Percentiles rank a stretch among this genome's conserved stretches.
These are phyloP conservation scores for Globisporangium rhizosaccharum DNA, from an alignment of 352 stramenopile genomes.

Conservation along the genomic window DNA sequence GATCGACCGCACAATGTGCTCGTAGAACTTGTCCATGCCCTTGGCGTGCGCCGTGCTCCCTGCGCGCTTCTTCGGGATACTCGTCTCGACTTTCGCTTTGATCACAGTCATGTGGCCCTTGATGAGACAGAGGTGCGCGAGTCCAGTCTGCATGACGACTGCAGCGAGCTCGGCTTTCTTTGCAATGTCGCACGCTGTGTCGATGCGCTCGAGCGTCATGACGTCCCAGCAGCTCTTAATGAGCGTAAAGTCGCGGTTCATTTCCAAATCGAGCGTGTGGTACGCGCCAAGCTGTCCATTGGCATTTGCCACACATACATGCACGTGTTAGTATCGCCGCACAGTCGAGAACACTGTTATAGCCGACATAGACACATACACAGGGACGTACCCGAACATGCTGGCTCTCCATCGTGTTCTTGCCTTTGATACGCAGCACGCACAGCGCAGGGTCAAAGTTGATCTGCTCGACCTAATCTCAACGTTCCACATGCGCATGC, in stretches of 20 bases:
- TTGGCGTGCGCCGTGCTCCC: constrained; percentile 93
- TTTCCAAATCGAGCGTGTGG: constrained; percentile 96
- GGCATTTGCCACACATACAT: constrained; percentile 2
- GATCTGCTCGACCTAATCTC: constrained; percentile 93
- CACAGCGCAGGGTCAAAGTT: constrained; percentile 95
- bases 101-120: constrained; percentile 95
- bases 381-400: constrained; percentile 85
- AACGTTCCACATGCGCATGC: no score
- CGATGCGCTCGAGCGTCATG: constrained; percentile 95
- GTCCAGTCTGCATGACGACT: constrained; percentile 94
- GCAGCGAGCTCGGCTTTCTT: constrained; percentile 94
- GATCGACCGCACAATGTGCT: constrained; percentile 94
- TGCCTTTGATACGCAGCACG: constrained; percentile 93
- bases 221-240: constrained; percentile 97
- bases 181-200: constrained; percentile 92
- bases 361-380: background rate
- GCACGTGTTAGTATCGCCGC: background rate
- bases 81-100: constrained; percentile 93
- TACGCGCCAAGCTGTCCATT: constrained; percentile 89
- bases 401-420: constrained; percentile 92
- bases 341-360: background rate
- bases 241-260: constrained; percentile 95
- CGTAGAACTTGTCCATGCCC: constrained; percentile 94
- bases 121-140: constrained; percentile 97
- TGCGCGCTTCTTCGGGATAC: constrained; percentile 96